These are phyloP conservation scores for Kwoniella mangroviensis DNA, from an alignment of 768 basidiomycete species.

Conservation along the genomic window DNA sequence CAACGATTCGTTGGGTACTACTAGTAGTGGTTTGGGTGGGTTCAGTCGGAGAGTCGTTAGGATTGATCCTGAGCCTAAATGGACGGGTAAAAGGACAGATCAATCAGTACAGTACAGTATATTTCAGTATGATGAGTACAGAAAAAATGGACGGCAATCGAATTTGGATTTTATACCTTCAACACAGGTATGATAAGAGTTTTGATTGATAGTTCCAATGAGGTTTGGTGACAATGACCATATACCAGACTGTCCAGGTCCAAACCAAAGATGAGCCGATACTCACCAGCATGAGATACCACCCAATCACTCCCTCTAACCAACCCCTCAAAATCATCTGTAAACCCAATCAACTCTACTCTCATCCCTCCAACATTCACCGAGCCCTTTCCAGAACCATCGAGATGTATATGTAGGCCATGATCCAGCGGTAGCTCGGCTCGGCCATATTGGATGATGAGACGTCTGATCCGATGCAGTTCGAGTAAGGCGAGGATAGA, in stretches of 20 bases:
- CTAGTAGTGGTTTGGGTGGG: conserved; percentile 72
- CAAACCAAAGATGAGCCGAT: conserved; percentile 1
- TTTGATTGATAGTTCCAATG: no score
- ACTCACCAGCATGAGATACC: conserved; percentile 89
- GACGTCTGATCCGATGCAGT: conserved; percentile 64
- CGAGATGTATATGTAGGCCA: background rate
- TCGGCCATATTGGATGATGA: conserved; percentile 78
- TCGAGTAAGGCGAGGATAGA: conserved; percentile 66
- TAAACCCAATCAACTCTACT: conserved; percentile 75
- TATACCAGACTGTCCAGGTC: no score
- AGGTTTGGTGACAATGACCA: no score
- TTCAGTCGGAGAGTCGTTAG: conserved; percentile 76
- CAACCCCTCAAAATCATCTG: conserved; percentile 70
- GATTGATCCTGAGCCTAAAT: conserved; percentile 87
- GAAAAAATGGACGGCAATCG: no score
- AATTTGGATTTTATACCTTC: no score
- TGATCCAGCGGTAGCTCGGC: conserved; percentile 21
- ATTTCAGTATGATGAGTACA: no score
- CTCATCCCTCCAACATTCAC: conserved; percentile 15
- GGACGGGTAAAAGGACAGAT: no score
- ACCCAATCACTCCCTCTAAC: conserved; percentile 74
- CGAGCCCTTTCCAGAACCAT: conserved; percentile 13
- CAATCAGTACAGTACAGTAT: no score
- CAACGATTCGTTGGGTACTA: conserved; percentile 84
- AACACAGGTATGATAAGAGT: background rate